Percentiles rank a stretch among this genome's conserved stretches.
phyloP scores from a whole-genome alignment of 805 yeast species.

The Metschnikowia kofuensis region DNA sequence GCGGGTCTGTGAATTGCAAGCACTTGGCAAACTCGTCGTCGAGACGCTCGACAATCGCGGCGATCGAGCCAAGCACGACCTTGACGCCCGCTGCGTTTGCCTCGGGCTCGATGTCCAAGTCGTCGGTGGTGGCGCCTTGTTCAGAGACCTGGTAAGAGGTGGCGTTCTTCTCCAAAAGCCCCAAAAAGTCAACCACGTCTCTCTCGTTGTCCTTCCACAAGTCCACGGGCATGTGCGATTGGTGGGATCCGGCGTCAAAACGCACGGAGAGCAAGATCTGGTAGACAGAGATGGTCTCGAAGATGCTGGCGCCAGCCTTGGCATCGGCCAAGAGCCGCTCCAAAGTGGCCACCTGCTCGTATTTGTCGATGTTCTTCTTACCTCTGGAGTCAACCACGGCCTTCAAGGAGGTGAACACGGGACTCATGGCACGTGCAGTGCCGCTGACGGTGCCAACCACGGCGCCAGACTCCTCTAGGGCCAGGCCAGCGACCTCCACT shows the following conservation, averaged over 20 bases:
- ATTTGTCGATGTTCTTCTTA: conserved; percentile 85
- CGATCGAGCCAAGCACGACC: conserved; percentile 78
- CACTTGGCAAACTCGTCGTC: conserved; percentile 93
- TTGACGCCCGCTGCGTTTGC: conserved; percentile 60
- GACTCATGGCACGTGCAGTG: conserved; percentile 36
- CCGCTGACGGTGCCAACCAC: conserved; percentile 32
- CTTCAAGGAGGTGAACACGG: conserved; percentile 70
- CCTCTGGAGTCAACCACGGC: conserved; percentile 87
- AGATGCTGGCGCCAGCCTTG: conserved; percentile 40
- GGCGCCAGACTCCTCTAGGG: conserved; percentile 28
- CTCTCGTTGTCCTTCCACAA: conserved; percentile 73
- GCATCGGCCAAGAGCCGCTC: conserved; percentile 53
- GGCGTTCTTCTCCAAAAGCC: conserved; percentile 62
- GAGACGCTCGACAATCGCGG: conserved; percentile 85
- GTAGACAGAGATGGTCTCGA: conserved; percentile 74
- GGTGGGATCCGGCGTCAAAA: conserved; percentile 72
- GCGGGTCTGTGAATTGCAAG: conserved; percentile 87
- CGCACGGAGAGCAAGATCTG: conserved; percentile 83
- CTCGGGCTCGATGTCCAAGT: conserved; percentile 65
- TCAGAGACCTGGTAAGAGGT: conserved; percentile 69
- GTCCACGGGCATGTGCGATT: conserved; percentile 69
- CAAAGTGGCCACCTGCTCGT: conserved; percentile 70
- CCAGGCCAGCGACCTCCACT: conserved; percentile 33
- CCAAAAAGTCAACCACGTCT: conserved; percentile 62
- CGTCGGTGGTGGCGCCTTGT: conserved; percentile 66